These are phyloP conservation scores for Fusarium sterilihyphosum DNA, from an alignment of 2,329 filamentous ascomycete genomes.

Conservation along the genomic window DNA sequence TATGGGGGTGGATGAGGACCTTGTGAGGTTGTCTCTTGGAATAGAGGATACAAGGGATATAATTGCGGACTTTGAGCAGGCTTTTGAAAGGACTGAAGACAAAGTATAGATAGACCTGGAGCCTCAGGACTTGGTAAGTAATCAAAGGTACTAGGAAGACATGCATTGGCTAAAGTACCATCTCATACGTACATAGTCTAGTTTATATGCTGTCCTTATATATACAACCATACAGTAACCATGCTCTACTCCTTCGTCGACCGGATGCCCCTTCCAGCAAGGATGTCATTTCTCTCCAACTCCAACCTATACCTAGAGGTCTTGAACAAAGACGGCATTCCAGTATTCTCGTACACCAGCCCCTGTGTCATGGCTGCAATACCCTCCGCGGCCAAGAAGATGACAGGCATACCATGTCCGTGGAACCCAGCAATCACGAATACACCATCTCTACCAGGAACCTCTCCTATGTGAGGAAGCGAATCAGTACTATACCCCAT, in stretches of 20 bases:
- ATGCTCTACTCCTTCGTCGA: background rate
- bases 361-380: background rate
- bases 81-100: background rate
- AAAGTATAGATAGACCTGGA: rapidly evolving
- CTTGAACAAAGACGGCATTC: background rate
- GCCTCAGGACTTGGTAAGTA: rapidly evolving
- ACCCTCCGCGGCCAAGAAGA: background rate
- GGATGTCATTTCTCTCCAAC: background rate
- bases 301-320: background rate
- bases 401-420: background rate
- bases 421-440: background rate
- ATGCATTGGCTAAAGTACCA: rapidly evolving
- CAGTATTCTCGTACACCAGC: background rate
- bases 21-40: background rate
- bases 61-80: background rate
- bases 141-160: background rate
- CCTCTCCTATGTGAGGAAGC: background rate
- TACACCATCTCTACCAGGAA: background rate
- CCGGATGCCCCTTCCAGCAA: background rate
- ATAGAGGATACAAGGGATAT: background rate
- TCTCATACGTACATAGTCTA: too few relatives aligned
- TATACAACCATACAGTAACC: background rate
- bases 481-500: background rate
- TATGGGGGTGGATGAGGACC: background rate
- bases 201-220: background rate